Conservation (phyloP, 2,329 filamentous ascomycete genomes). For the Bipolaris bicolor region DNA sequence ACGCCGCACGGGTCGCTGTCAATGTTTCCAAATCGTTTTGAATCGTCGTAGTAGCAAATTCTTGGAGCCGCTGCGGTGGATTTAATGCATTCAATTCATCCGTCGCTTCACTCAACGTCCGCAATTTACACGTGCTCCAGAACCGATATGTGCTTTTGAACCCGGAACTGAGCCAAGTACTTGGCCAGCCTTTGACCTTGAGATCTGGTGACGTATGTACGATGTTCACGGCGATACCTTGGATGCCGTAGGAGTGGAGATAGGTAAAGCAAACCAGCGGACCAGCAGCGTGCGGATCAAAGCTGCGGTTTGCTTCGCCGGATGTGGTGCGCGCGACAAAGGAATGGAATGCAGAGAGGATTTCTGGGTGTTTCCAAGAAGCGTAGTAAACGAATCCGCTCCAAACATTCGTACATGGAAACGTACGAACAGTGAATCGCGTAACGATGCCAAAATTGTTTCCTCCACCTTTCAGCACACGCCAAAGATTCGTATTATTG, state of each 20-base stretch:
- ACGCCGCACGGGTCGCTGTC: slow-evolving; percentile 34
- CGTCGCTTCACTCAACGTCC: slow-evolving; percentile 40
- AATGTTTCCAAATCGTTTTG: slow-evolving; percentile 45
- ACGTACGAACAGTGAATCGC: slow-evolving; percentile 28
- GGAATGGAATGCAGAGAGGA: slow-evolving; percentile 17
- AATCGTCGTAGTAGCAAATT: slow-evolving; percentile 47
- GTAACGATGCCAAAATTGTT: slow-evolving; percentile 51
- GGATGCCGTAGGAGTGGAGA: slow-evolving; percentile 62
- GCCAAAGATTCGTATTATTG: slow-evolving; percentile 36
- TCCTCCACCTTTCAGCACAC: slow-evolving; percentile 44
- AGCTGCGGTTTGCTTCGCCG: slow-evolving; percentile 9
- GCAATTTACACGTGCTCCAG: slow-evolving; percentile 46
- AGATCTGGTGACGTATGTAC: slow-evolving; percentile 49
- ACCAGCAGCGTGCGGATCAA: slow-evolving; percentile 53
- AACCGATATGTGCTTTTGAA: slow-evolving; percentile 43
- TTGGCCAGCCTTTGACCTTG: slow-evolving; percentile 36
- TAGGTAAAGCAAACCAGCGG: slow-evolving; percentile 64
- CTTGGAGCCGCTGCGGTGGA: slow-evolving; percentile 29
- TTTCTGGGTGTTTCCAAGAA: slow-evolving; percentile 15
- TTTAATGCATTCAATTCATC: slow-evolving; percentile 40
- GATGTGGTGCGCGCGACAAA: slow-evolving; percentile 13
- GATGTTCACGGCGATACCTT: slow-evolving; percentile 54
- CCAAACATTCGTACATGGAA: slow-evolving; percentile 37
- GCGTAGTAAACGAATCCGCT: slow-evolving; percentile 39
- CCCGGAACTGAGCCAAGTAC: slow-evolving; percentile 38